phyloP scores from a whole-genome alignment of 2,329 filamentous ascomycete species.

The Hypoxylon sp. region DNA sequence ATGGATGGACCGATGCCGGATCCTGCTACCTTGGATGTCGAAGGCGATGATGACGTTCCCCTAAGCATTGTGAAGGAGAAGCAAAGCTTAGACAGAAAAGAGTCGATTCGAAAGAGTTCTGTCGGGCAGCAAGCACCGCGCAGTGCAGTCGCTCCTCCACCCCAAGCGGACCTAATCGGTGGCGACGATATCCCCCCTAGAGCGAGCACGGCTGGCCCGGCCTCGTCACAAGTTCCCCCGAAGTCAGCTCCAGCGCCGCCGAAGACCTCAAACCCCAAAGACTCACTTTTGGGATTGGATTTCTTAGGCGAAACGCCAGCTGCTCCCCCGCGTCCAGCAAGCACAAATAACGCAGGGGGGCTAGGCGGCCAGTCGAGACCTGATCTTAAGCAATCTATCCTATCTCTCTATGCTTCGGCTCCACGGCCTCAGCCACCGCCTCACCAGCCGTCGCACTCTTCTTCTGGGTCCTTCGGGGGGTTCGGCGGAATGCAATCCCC shows the following conservation, averaged over 20 bases:
- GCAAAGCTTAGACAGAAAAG: constrained; percentile 71
- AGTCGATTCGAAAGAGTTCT: constrained; percentile 72
- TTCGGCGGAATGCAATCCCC: constrained; percentile 77
- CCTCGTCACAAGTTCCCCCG: constrained; percentile 67
- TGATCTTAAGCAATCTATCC: constrained; percentile 95
- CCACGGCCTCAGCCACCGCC: constrained; percentile 78
- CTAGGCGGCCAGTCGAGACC: constrained; percentile 79
- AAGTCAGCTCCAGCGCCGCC: constrained; percentile 76
- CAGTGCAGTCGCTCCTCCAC: constrained; percentile 53
- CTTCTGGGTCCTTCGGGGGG: constrained; percentile 75
- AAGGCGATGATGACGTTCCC: constrained; percentile 86
- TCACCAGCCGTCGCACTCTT: constrained; percentile 66
- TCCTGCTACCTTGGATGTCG: constrained; percentile 85
- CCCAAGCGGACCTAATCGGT: constrained; percentile 84
- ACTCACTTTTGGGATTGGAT: constrained; percentile 91
- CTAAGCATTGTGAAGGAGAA: constrained; percentile 75
- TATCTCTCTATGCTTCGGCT: constrained; percentile 90
- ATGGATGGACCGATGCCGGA: constrained; percentile 98
- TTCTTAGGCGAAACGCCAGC: constrained; percentile 83
- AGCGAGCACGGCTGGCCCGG: constrained; percentile 79
- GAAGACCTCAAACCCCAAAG: constrained; percentile 79
- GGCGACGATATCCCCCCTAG: constrained; percentile 77
- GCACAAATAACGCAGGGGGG: constrained; percentile 76
- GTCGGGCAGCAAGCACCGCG: constrained; percentile 59
- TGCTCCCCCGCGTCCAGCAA: constrained; percentile 83